Percentiles rank a stretch among this genome's conserved stretches.
Conservation (phyloP, 768 basidiomycete genomes). For the Phanerochaete sordida region DNA sequence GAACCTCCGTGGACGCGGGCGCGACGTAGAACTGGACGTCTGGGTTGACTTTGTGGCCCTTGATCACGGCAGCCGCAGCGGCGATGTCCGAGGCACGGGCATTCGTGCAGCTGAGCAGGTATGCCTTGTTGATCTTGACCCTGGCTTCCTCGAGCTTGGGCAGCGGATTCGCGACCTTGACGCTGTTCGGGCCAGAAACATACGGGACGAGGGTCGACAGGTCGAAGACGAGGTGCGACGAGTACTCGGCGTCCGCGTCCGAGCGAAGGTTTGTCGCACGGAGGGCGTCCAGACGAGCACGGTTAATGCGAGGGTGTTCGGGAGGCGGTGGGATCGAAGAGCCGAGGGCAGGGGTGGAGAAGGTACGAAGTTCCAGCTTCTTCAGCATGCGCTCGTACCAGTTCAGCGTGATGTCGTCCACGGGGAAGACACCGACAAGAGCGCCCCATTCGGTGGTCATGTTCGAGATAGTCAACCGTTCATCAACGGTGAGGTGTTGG, state of each 20-base stretch:
- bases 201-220: constrained; percentile 93
- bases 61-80: constrained; percentile 87
- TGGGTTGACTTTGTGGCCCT: constrained; percentile 73
- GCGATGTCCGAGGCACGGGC: constrained; percentile 93
- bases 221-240: constrained; percentile 87
- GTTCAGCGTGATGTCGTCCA: constrained; percentile 72
- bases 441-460: constrained; percentile 99
- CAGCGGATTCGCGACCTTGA: constrained; percentile 93
- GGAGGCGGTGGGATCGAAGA: constrained; percentile 64
- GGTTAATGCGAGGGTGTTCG: constrained; percentile 85
- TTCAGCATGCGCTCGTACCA: constrained; percentile 83
- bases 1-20: constrained; percentile 89
- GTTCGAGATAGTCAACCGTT: constrained; percentile 95
- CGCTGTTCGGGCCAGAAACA: constrained; percentile 96
- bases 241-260: constrained; percentile 76
- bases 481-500: constrained; percentile 74
- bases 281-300: constrained; percentile 62
- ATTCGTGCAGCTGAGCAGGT: constrained; percentile 98
- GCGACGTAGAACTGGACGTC: constrained; percentile 98
- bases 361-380: constrained; percentile 75
- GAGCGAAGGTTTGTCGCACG: constrained; percentile 53
- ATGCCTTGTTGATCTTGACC: constrained; percentile 93
- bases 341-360: constrained; percentile 47
- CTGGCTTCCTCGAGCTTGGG: constrained; percentile 70
- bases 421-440: constrained; percentile 91